A percentile compares a stretch with the other conserved stretches of the same genome.
Evolutionary conservation across 225 moss, liverwort and hornwort genomes (phyloP).

Genomic region (Thuidium tamariscinum): DNA sequence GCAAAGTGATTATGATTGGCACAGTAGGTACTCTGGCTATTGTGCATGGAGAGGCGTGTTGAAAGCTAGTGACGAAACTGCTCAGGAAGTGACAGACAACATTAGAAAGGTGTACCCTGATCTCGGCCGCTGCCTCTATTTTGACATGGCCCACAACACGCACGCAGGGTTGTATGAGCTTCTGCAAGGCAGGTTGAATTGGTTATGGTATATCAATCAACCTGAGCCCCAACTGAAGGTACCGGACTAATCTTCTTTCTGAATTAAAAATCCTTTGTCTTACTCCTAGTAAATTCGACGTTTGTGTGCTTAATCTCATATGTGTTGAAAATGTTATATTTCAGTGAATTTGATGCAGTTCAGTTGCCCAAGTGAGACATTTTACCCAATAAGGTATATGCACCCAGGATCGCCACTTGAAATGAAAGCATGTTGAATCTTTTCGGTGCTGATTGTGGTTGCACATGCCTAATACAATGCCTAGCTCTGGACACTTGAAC

Average conservation of each 20-base stretch:
- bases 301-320: neutral
- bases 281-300: neutral
- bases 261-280: neutral
- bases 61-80: conserved; percentile 30
- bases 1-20: neutral
- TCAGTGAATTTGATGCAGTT: neutral
- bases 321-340: neutral
- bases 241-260: neutral
- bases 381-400: neutral
- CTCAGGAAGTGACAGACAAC: conserved; percentile 5
- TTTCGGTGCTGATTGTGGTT: neutral
- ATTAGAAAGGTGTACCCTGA: conserved; percentile 35
- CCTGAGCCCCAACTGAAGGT: conserved; percentile 68
- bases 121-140: conserved; percentile 64
- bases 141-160: conserved; percentile 49
- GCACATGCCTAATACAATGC: neutral
- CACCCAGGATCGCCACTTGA: neutral
- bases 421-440: neutral
- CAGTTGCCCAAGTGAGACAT: neutral
- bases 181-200: conserved; percentile 49
- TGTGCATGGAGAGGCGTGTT: conserved; percentile 90
- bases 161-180: conserved; percentile 78
- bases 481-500: neutral
- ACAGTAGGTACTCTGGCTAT: conserved; percentile 67
- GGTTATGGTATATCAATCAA: conserved; percentile 90